Evolutionary conservation across 1,139 yeast species (phyloP).

Genomic region (Magnusiomyces sp.): DNA sequence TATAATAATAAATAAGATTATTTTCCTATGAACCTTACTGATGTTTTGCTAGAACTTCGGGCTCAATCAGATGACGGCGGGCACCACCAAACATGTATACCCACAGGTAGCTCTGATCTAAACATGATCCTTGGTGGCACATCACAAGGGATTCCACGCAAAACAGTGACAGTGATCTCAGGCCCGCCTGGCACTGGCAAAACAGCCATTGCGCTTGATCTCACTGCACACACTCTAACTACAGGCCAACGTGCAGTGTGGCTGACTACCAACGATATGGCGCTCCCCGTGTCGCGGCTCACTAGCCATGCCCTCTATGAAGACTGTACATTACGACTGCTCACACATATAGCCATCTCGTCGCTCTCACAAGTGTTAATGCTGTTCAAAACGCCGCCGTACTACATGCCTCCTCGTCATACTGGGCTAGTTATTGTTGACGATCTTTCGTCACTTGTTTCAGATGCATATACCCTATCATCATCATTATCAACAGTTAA

Average conservation of each 20-base stretch:
- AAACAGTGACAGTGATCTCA: neutral
- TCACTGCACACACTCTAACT: neutral
- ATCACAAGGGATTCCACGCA: neutral
- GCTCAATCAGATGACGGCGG: no score
- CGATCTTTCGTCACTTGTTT: neutral
- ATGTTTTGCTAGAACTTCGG: neutral
- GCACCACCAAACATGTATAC: no score
- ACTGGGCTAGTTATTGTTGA: constrained; percentile 1
- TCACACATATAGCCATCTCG: neutral
- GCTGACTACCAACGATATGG: neutral
- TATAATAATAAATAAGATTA: neutral
- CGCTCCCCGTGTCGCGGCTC: neutral
- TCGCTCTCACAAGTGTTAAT: neutral
- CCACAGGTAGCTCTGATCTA: no score
- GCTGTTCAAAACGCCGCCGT: neutral
- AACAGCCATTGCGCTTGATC: neutral
- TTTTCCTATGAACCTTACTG: neutral
- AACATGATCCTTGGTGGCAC: no score
- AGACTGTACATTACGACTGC: neutral
- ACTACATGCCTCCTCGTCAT: neutral
- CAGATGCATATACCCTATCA: neutral
- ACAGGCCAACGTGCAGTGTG: constrained; percentile 1
- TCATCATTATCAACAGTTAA: neutral
- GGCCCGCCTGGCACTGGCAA: constrained; percentile 1
- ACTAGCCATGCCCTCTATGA: neutral